Base-by-base conservation (phyloP, 192 early-diverging fungal genomes). In the Coemansia sp. region DNA sequence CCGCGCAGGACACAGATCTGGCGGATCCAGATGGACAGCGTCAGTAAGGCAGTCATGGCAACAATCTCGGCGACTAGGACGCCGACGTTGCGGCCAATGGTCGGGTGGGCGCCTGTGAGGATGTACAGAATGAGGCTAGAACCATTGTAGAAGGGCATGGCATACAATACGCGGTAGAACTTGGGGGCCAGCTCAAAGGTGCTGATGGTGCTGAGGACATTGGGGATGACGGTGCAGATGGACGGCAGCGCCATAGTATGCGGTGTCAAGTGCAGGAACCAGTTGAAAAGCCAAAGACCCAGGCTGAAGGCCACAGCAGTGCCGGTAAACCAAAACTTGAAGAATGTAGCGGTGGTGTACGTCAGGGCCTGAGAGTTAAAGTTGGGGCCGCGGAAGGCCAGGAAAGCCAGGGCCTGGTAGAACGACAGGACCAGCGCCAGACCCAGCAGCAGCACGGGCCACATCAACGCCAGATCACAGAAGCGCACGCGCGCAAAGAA, bases 121-220 rank as follows among this genome's bases (percentile, higher is more conserved):
- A 83, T 47, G 58, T 72, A 72, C 17, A 75, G 66, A 11, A 76
- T 51, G 37, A 84, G 69, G 29, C 66, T 75, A 49, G 62, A 65
- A 24, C 73, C 82, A 22, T 85, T 85, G 59, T 71, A 79, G 50
- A 82, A 84, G 4, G 84, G 84, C 64, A 73, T 64, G 15, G 82
- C 76, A 47, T 85, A 84, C 38, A 79, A 64, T 48, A 83, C 72
- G 27, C 75, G 72, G 61, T 77, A 85, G 69, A 85, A 84, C 21
- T 27, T 35, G 12, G 84, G 79, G 29, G 83, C 81, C 57, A 82
- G 59, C 38, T 85, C 84, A 7, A 76, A 52, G 1, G 79, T 70
- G n/a, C 69, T 60, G 35, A 85, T 72, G 9, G 77, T 73, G 24
- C 76, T 79, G 71, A 85, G 67, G 21, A 81, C 67, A 21, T 84